Evolutionary conservation across 768 basidiomycete species (phyloP).

Genomic region (Podaxis pistillaris): DNA sequence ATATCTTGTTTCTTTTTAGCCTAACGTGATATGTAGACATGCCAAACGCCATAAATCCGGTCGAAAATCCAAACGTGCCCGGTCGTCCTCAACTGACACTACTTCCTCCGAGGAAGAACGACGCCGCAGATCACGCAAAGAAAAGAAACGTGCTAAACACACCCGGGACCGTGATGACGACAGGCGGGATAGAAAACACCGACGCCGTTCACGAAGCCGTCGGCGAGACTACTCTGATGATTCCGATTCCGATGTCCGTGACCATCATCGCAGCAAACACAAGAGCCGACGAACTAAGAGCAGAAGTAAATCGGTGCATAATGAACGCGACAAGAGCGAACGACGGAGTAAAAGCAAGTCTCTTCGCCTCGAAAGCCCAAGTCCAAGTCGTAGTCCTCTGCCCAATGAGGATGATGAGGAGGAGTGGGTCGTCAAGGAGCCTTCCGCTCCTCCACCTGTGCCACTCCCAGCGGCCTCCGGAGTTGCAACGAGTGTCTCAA

Average conservation of each 20-base stretch:
- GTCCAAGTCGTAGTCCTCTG: slow-evolving; percentile 28
- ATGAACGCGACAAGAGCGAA: not conserved
- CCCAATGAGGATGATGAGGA: slow-evolving; percentile 34
- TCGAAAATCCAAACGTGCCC: slow-evolving; percentile 59
- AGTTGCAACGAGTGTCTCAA: not conserved
- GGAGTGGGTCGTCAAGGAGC: slow-evolving; percentile 12
- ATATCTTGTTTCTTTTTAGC: not conserved
- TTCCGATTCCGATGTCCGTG: slow-evolving; percentile 38
- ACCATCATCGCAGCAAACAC: slow-evolving; percentile 23
- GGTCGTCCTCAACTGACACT: slow-evolving; percentile 49
- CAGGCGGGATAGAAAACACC: slow-evolving; percentile 35
- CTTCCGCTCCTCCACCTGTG: slow-evolving; percentile 8
- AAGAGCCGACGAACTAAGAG: slow-evolving; percentile 25
- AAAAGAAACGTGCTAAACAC: slow-evolving; percentile 54
- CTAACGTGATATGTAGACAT: slow-evolving; percentile 40
- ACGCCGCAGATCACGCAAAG: slow-evolving; percentile 56
- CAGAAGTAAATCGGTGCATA: not conserved
- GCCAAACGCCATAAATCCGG: slow-evolving; percentile 44
- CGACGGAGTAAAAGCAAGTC: slow-evolving; percentile 5
- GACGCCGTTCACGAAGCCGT: slow-evolving; percentile 16
- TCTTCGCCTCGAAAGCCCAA: slow-evolving; percentile 21
- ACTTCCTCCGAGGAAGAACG: slow-evolving; percentile 60
- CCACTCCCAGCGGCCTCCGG: slow-evolving; percentile 14
- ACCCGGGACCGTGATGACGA: slow-evolving; percentile 40
- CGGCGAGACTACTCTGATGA: slow-evolving; percentile 22